Percentiles rank a stretch among this genome's conserved stretches.
Evolutionary conservation across 2,329 filamentous ascomycete species (phyloP).

Genomic region (Apiospora malaysiana): DNA sequence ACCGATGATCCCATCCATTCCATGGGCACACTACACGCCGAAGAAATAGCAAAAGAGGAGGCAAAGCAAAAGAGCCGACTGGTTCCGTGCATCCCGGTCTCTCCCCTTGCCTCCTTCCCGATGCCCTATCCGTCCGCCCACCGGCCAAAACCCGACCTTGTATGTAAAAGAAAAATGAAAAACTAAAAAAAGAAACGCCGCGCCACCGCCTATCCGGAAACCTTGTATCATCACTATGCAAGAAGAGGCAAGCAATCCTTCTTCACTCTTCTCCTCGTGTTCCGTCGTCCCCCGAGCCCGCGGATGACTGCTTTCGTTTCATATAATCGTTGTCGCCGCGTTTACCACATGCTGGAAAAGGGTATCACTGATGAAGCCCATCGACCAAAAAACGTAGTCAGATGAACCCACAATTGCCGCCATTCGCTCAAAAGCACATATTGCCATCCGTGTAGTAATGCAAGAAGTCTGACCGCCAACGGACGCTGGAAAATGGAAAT

Average conservation of each 20-base stretch:
- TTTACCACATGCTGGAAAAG: conserved; percentile 14
- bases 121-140: background rate
- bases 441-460: conserved; percentile 15
- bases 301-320: conserved; percentile 18
- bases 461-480: conserved; percentile 7
- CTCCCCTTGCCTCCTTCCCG: background rate
- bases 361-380: conserved; percentile 9
- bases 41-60: background rate
- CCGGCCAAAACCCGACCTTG: background rate
- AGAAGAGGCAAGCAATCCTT: background rate
- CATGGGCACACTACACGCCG: background rate
- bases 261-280: background rate
- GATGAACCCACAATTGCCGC: conserved; percentile 15
- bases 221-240: background rate
- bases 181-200: background rate
- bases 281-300: background rate
- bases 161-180: background rate
- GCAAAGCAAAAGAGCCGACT: background rate
- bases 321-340: conserved; percentile 9
- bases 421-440: conserved; percentile 17
- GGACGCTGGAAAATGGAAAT: background rate
- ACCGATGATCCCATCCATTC: too few relatives aligned
- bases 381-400: background rate
- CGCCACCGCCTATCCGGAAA: conserved; percentile 8
- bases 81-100: conserved; percentile 15